Evolutionary conservation across 805 yeast species (phyloP), one percentile per base, ranked within the genome.

Genomic region (Maudiozyma barnettii): DNA sequence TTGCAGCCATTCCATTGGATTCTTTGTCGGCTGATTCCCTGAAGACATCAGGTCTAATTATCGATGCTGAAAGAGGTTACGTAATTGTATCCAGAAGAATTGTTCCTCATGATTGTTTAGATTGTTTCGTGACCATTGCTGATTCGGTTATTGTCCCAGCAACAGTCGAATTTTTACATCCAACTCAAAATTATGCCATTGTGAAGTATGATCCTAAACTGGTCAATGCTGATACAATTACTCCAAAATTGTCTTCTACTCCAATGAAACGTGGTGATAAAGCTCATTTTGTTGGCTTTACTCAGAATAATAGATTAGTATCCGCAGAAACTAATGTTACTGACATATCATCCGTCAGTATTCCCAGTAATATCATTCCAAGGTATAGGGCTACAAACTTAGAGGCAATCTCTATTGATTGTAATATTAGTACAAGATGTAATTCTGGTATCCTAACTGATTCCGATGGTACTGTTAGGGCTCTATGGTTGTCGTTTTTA

Each of bases 341-440:
- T 31, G 93, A 85, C 53, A 77, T 89, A 44, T 74, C 88, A 0
- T 78, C 91, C 3, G 71, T 83, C 41, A 82, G 80, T 59, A 75
- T 89, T 18, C 91, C 95, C 14, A 73, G 83, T 19, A 78, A 79
- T 52, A 70, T 79, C 1, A 69, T 74, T 35, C 96, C 96, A 22
- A 77, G 93, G 50, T 89, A 85, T 65, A 77, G 95, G 59, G 95
- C 89, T 5, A 82, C 90, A 3, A 88, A 88, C 59, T 66, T 88
- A 41, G 95, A 87, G 58, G 81, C 88, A 26, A 70, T 87, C 21
- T 71, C 84, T 12, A 74, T 87, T 39, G 95, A 90, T 58, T 81
- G 86, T 37, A 79, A 77, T 47, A 65, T 82, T 44, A 77, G 86
- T 43, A 77, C 77, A 40, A 87, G 84, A 51, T 86, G 95, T 65